Evolutionary conservation across 768 basidiomycete genomes (phyloP).

Genomic region (Hygrophorus russula): DNA sequence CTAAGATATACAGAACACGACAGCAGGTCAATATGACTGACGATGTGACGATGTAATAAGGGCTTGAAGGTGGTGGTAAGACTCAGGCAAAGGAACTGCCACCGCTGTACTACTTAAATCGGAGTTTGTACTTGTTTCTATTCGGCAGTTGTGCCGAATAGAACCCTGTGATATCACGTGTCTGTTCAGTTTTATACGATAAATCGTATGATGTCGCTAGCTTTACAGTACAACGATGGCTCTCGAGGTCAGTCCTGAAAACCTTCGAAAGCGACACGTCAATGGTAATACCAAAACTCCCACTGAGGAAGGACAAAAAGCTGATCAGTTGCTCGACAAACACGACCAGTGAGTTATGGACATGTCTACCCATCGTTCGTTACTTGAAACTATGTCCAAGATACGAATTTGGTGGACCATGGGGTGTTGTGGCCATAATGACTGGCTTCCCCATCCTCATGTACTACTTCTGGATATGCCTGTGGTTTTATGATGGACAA

Average conservation of each 20-base stretch:
- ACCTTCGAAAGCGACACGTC: no score
- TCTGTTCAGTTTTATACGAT: no score
- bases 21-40: neutral
- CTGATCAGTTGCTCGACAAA: conserved; percentile 62
- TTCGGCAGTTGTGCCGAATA: no score
- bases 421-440: conserved; percentile 90
- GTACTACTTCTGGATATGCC: conserved; percentile 98
- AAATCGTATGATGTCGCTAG: no score
- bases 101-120: no score
- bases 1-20: conserved; percentile 1
- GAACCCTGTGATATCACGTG: no score
- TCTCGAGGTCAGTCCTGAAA: no score
- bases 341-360: conserved; percentile 40
- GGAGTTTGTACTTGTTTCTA: no score
- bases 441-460: conserved; percentile 87
- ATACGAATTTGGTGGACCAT: conserved; percentile 94
- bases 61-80: neutral
- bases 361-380: neutral
- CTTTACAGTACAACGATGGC: no score
- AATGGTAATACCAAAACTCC: neutral
- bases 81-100: no score
- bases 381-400: conserved; percentile 24
- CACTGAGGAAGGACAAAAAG: conserved; percentile 43
- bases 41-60: neutral
- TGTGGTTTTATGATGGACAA: conserved; percentile 90